Conservation (phyloP, 768 basidiomycete species). For the Panus rudis region DNA sequence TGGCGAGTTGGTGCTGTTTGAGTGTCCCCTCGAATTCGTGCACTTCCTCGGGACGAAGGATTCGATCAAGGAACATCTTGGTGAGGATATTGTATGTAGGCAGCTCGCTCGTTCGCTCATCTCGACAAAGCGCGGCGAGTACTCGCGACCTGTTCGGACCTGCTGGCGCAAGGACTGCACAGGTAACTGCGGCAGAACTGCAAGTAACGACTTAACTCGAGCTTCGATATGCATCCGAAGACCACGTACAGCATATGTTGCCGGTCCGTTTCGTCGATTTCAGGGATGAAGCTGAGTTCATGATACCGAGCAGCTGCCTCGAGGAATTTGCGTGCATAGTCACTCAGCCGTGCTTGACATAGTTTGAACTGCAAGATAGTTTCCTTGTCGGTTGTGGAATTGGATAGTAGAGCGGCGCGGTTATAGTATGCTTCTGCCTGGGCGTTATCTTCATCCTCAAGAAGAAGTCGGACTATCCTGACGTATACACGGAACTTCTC, state of each 20-base stretch:
- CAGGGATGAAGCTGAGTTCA: constrained; percentile 84
- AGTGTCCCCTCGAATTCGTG: constrained; percentile 84
- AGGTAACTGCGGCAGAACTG: constrained; percentile 88
- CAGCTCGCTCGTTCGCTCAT: constrained; percentile 80
- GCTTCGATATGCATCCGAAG: background rate
- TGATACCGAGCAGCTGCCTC: constrained; percentile 94
- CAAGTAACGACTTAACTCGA: background rate
- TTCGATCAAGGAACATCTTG: constrained; percentile 98
- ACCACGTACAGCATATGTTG: constrained; percentile 75
- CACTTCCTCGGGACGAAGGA: constrained; percentile 84
- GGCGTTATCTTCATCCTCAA: constrained; percentile 95
- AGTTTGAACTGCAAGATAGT: constrained; percentile 82
- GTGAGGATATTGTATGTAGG: constrained; percentile 84
- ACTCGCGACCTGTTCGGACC: constrained; percentile 94
- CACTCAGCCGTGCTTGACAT: constrained; percentile 90
- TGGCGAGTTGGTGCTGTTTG: constrained; percentile 92
- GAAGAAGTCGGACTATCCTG: constrained; percentile 85
- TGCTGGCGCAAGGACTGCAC: constrained; percentile 93
- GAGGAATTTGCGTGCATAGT: constrained; percentile 86
- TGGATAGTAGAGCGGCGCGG: constrained; percentile 85
- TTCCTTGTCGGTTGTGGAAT: constrained; percentile 72
- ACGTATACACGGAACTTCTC: constrained; percentile 90
- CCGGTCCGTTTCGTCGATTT: constrained; percentile 92
- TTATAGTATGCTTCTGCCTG: constrained; percentile 99
- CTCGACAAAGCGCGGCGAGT: constrained; percentile 87